These are phyloP conservation scores for Deakozyma indianensis DNA, from an alignment of 805 yeast genomes.

Conservation along the genomic window DNA sequence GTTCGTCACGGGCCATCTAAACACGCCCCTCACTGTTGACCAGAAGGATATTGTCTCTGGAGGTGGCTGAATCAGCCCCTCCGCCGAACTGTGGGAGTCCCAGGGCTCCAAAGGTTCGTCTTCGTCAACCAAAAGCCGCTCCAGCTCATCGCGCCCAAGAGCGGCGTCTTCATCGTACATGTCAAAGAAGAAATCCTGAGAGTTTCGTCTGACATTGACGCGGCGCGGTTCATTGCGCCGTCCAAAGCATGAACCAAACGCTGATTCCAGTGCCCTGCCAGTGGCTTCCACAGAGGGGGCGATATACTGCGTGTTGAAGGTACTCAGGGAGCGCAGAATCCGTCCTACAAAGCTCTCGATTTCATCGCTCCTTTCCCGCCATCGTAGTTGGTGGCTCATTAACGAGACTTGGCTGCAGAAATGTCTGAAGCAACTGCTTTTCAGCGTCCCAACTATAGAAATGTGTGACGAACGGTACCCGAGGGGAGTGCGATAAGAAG, in stretches of 20 bases:
- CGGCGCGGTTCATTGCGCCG: not conserved
- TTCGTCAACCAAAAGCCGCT: constrained; percentile 10
- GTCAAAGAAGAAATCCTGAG: constrained; percentile 15
- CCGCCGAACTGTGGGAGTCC: not conserved
- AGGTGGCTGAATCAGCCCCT: not conserved
- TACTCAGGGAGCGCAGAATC: not conserved
- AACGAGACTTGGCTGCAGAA: too few species aligned
- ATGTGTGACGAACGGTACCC: too few species aligned
- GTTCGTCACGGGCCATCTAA: not conserved
- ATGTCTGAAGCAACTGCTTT: too few species aligned
- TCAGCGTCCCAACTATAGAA: too few species aligned
- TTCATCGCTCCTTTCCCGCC: not conserved
- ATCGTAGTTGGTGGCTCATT: not conserved
- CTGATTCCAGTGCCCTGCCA: not conserved
- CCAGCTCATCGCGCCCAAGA: constrained; percentile 15
- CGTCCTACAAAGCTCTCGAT: not conserved
- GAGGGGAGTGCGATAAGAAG: too few species aligned
- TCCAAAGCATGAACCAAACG: not conserved
- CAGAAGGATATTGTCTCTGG: not conserved
- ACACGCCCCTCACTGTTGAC: not conserved
- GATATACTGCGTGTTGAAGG: not conserved
- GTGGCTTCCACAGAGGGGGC: not conserved
- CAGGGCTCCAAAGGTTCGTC: constrained; percentile 2
- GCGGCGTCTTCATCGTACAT: constrained; percentile 15
- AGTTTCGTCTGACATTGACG: constrained; percentile 6